phyloP scores from a whole-genome alignment of 257 asterid genomes.

The Gentiana macrophylla region DNA sequence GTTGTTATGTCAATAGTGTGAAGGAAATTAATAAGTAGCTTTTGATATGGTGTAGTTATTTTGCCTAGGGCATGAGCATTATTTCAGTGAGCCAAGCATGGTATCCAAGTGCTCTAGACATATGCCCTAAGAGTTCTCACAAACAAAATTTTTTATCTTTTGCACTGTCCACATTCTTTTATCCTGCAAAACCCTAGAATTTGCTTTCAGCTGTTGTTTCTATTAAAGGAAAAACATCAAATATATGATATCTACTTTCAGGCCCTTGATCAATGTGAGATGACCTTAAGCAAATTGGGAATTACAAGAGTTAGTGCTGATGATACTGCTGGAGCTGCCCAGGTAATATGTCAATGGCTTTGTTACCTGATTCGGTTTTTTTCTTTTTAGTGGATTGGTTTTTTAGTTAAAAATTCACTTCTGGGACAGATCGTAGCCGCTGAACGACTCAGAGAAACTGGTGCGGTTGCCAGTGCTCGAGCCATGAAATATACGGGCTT shows the following conservation, averaged over 20 bases:
- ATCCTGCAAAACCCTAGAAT: background rate
- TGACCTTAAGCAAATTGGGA: slow-evolving; percentile 41
- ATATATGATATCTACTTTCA: slow-evolving; percentile 15
- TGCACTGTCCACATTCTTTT: background rate
- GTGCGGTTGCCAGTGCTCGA: slow-evolving; percentile 81
- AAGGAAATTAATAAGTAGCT: background rate
- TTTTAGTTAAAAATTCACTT: slow-evolving; percentile 14
- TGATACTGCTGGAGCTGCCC: slow-evolving; percentile 90
- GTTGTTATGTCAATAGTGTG: background rate
- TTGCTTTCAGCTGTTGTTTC: slow-evolving; percentile 2
- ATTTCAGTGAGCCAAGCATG: background rate
- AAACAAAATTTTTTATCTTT: background rate
- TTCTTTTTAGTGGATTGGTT: background rate
- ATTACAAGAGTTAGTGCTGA: slow-evolving; percentile 41
- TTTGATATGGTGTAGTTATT: no score
- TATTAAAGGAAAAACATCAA: background rate
- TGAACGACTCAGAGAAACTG: slow-evolving; percentile 53
- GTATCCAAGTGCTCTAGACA: no score
- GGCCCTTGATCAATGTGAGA: slow-evolving; percentile 82
- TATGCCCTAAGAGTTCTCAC: no score
- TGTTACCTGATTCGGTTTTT: no score
- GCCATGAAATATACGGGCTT: slow-evolving; percentile 88
- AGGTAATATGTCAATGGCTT: slow-evolving; percentile 29
- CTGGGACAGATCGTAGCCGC: slow-evolving; percentile 57
- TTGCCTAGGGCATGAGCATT: background rate